Evolutionary conservation across 2,329 filamentous ascomycete species (phyloP).

Genomic region (Pseudonectria buxi): DNA sequence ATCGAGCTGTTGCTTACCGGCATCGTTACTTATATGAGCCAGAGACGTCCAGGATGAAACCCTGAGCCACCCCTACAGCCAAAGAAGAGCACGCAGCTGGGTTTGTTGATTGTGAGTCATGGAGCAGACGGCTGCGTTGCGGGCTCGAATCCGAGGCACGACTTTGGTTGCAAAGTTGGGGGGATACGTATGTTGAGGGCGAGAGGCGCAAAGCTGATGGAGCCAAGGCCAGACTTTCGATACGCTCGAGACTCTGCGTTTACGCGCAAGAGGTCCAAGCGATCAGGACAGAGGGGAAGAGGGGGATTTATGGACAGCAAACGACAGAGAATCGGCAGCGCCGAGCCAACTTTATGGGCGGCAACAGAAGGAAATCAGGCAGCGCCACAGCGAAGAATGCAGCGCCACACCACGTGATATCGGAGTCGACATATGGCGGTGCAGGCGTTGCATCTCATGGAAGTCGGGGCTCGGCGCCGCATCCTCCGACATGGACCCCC

Average conservation of each 20-base stretch:
- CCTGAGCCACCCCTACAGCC: slow-evolving; percentile 10
- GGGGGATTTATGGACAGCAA: slow-evolving; percentile 15
- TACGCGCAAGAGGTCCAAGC: slow-evolving; percentile 13
- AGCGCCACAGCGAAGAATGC: slow-evolving; percentile 15
- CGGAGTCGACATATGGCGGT: slow-evolving; percentile 16
- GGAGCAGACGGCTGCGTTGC: slow-evolving; percentile 12
- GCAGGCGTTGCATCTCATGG: slow-evolving; percentile 1
- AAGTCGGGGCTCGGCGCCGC: not conserved
- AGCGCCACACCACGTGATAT: slow-evolving; percentile 14
- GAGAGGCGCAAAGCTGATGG: slow-evolving; percentile 18
- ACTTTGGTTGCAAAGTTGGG: slow-evolving; percentile 11
- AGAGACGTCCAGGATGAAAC: slow-evolving; percentile 4
- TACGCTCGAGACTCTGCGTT: slow-evolving; percentile 14
- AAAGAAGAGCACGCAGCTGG: slow-evolving; percentile 17
- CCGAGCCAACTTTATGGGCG: slow-evolving; percentile 21
- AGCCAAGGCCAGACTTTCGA: slow-evolving; percentile 12
- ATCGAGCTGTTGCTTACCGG: slow-evolving; percentile 20
- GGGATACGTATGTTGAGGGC: slow-evolving; percentile 9
- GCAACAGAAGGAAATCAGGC: slow-evolving; percentile 16
- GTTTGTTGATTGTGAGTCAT: slow-evolving; percentile 21
- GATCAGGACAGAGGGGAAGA: slow-evolving; percentile 17
- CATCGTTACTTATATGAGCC: slow-evolving; percentile 19
- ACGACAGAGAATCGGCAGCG: slow-evolving; percentile 14
- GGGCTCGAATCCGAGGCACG: slow-evolving; percentile 4
- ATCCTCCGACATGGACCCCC: slow-evolving; percentile 14